phyloP scores from a whole-genome alignment of 306 rosid genomes.

The Vigna hirtella region DNA sequence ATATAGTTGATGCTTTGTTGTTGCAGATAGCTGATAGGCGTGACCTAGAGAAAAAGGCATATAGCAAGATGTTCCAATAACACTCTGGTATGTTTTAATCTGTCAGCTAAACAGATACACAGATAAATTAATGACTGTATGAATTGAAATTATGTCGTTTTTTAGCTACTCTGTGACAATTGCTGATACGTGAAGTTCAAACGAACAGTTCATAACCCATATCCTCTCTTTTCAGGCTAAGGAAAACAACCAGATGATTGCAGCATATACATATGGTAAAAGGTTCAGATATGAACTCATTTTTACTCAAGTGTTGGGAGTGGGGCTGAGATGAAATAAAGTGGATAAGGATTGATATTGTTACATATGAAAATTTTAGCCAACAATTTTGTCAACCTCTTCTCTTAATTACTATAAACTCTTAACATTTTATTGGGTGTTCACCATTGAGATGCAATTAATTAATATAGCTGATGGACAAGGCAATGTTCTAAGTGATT shows the following conservation, averaged over 20 bases:
- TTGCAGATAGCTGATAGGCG: slow-evolving; percentile 76
- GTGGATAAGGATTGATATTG: slow-evolving; percentile 23
- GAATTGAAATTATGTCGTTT: no score
- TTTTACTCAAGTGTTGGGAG: slow-evolving; percentile 9
- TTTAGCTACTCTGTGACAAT: no score
- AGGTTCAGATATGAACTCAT: slow-evolving; percentile 32
- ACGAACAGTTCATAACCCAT: background rate
- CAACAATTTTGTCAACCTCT: slow-evolving; percentile 41
- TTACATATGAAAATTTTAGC: slow-evolving; percentile 29
- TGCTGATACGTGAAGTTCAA: slow-evolving; percentile 7
- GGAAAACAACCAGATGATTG: slow-evolving; percentile 17
- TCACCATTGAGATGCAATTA: slow-evolving; percentile 29
- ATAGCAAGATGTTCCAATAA: slow-evolving; percentile 81
- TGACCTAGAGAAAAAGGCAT: slow-evolving; percentile 78
- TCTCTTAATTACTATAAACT: slow-evolving; percentile 2
- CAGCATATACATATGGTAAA: slow-evolving; percentile 33
- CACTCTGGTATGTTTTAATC: slow-evolving; percentile 50
- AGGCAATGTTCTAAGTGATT: slow-evolving; percentile 23
- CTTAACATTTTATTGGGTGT: slow-evolving; percentile 28
- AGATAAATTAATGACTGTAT: background rate
- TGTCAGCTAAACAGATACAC: background rate
- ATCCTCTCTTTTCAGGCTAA: slow-evolving; percentile 28
- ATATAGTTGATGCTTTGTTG: background rate
- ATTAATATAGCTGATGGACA: slow-evolving; percentile 22
- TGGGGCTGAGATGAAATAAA: slow-evolving; percentile 37